phyloP scores from a whole-genome alignment of 2,329 filamentous ascomycete species.

The Exophiala spinifera region DNA sequence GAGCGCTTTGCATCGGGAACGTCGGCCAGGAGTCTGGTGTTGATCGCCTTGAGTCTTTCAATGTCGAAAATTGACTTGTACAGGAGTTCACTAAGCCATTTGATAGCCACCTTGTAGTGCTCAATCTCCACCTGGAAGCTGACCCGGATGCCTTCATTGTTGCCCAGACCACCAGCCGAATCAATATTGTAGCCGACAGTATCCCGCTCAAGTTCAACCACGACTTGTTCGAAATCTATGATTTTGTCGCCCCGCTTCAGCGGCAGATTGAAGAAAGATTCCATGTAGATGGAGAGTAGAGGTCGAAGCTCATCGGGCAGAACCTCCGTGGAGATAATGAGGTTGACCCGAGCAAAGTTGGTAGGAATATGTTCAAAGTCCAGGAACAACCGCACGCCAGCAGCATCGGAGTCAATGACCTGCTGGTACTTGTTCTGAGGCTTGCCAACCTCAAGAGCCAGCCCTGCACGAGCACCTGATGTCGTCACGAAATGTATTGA shows the following conservation, averaged over 20 bases:
- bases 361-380: constrained; percentile 94
- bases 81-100: constrained; percentile 81
- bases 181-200: constrained; percentile 80
- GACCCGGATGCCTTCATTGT: constrained; percentile 77
- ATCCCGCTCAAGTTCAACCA: constrained; percentile 85
- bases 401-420: constrained; percentile 66
- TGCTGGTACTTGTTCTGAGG: constrained; percentile 69
- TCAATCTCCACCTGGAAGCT: constrained; percentile 82
- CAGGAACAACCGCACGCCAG: constrained; percentile 75
- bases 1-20: constrained; percentile 89
- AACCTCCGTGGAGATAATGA: constrained; percentile 74
- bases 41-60: constrained; percentile 58
- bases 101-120: constrained; percentile 77
- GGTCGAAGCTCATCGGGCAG: constrained; percentile 82
- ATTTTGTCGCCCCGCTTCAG: constrained; percentile 71
- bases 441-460: constrained; percentile 68
- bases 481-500: constrained; percentile 95
- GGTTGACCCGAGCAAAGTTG: constrained; percentile 81
- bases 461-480: constrained; percentile 75
- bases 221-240: constrained; percentile 86
- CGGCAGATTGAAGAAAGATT: constrained; percentile 93
- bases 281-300: constrained; percentile 76
- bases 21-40: constrained; percentile 83
- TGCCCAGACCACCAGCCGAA: constrained; percentile 65
- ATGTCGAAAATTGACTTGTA: constrained; percentile 87